Conservation (phyloP, 257 asterid species). For the Solanum arcanum region DNA sequence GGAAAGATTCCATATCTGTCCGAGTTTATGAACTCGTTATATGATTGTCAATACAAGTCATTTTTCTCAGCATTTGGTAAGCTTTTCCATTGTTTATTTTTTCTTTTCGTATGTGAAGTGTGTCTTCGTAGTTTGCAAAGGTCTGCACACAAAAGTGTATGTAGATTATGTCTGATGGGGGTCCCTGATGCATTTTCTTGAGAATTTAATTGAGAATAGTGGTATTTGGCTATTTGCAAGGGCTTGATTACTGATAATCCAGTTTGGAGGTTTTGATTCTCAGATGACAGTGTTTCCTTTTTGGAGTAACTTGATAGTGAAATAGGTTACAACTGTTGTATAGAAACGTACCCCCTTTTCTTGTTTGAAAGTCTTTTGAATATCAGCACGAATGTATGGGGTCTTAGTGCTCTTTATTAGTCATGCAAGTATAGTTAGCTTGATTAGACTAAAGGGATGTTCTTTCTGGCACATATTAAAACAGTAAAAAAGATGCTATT, state of each 20-base stretch:
- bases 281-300: background rate
- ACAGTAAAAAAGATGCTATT: background rate
- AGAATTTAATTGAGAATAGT: background rate
- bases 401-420: background rate
- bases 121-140: background rate
- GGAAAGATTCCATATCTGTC: constrained; percentile 69
- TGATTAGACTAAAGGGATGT: background rate
- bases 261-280: background rate
- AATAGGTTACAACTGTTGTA: background rate
- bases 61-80: constrained; percentile 82
- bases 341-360: background rate
- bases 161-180: background rate
- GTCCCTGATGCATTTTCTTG: background rate
- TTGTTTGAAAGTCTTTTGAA: background rate
- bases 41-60: constrained; percentile 74
- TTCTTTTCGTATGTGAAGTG: background rate
- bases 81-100: constrained; percentile 1
- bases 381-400: background rate
- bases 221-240: background rate
- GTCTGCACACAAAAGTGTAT: background rate
- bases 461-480: background rate
- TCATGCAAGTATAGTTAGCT: background rate
- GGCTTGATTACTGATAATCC: background rate
- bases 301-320: background rate
- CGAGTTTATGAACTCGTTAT: constrained; percentile 65